Base-by-base conservation (phyloP, 169 alveolate species). In the Plasmodium yoelii region DNA sequence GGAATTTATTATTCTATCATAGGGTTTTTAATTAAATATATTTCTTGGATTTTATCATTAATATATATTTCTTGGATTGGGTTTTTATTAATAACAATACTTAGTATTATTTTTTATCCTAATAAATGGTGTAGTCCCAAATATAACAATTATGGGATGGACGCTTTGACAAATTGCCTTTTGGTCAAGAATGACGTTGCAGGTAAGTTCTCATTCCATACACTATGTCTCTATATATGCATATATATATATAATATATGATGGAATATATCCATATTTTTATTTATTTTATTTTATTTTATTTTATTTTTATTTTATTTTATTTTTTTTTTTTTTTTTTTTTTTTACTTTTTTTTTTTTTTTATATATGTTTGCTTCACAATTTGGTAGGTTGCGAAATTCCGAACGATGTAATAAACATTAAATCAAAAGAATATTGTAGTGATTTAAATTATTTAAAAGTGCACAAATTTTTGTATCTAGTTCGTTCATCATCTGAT, bases 11-110 rank as follows among this genome's bases (percentile, higher is more conserved):
- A 77, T 39, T 28, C 68, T n/a, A 28, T 77, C 44, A 26, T 77
- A 47, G 88, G 88, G 7, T 77, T 77, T 57, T 53, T 77, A 15
- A 77, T 77, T 51, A 77, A 77, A 63, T 77, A 77, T 9, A 64
- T 77, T 34, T 77, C 88, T 8, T 77, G 88, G 88, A 47, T 77
- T 49, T 51, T 77, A 12, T 77, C 88, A 10, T 47, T 77, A 65
- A 19, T 77, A 22, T 77, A 77, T 44, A 77, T 77, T 22, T 63
- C 51, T 34, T 77, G 88, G 88, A 46, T 77, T 5, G 63, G 49
- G 10, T 77, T 77, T 57, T 47, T 77, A 6, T 47, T 77, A n/a
- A 69, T 77, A 63, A 77, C 51, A 46, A 77, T 63, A 34, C 26
- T 77, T 22, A 77, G 57, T 9, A 64, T 77, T 28, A 28, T 49